Base-by-base conservation (phyloP, 176 grass and related monocot species). In the Alopecurus myosuroides region DNA sequence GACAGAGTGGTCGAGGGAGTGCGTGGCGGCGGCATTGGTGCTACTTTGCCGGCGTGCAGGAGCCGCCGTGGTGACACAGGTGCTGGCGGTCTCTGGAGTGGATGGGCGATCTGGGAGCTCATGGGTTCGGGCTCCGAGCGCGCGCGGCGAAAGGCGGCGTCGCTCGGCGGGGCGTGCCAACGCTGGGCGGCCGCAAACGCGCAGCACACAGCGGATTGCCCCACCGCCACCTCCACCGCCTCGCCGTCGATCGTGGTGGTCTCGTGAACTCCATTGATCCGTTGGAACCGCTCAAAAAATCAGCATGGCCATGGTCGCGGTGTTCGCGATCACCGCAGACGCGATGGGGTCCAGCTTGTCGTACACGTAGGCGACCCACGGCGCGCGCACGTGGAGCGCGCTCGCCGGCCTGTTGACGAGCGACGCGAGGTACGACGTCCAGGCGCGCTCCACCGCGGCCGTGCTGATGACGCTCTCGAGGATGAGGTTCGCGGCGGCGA, bases 51-150 rank as follows among this genome's bases (percentile, higher is more conserved):
- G 97, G 13, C 90, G 90, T 52, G 66, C 76, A 3, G 90, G 89
- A 2, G 58, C 77, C 11, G 40, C 46, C 6, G 90, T 84, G 5
- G 89, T 88, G 49, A 34, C 90, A 9, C 88, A 94, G 90, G 62
- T 99, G 61, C 87, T 91, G 77, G 88, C 88, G 14, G 55, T 87
- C 8, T 52, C 84, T 8, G 97, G 97, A 39, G 90, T 99, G 65
- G 97, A 58, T 96, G 94, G 94, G 84, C 89, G 7, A 94, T 99
- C 35, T 99, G 97, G 94, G 94, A 96, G 85, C 80, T 96, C n/a
- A 88, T 99, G 97, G 94, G 92, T 9, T 76, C 60, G 23, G 97
- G 97, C 11, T 92, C 94, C 1, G 94, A 96, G 0, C 83, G 97
- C 75, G 97, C 91, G 4, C 80, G 93, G 40, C 85, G 90, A 0